phyloP scores from a whole-genome alignment of 2,329 filamentous ascomycete species.

The Ophiostoma ulmi region DNA sequence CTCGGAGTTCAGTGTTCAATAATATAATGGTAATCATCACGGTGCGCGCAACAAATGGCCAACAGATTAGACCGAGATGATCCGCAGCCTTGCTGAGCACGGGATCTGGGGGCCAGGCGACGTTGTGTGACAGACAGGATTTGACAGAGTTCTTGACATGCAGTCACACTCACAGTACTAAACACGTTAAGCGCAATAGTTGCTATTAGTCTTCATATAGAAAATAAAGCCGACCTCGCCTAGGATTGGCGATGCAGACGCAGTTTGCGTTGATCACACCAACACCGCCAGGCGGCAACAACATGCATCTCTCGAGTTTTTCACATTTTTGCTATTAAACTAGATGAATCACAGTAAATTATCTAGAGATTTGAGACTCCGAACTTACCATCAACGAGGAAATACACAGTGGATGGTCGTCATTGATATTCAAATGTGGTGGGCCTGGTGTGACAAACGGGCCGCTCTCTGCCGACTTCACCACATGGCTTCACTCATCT shows the following conservation, averaged over 20 bases:
- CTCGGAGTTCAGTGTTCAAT: not conserved
- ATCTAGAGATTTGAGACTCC: not conserved
- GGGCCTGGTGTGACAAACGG: slow-evolving; percentile 21
- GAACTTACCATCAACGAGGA: not conserved
- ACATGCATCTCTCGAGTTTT: not conserved
- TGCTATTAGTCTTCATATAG: too few relatives aligned
- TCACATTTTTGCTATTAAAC: not conserved
- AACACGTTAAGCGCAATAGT: not conserved
- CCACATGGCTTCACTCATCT: slow-evolving; percentile 11
- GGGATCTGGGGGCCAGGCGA: slow-evolving; percentile 9
- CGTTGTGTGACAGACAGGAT: not conserved
- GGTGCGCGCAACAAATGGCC: not conserved
- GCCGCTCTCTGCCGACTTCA: slow-evolving; percentile 17
- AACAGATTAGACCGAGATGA: not conserved
- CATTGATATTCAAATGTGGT: not conserved
- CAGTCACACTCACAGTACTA: not conserved
- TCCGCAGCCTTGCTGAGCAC: slow-evolving; percentile 4
- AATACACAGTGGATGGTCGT: not conserved
- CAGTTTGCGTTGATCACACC: slow-evolving; percentile 12
- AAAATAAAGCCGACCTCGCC: not conserved
- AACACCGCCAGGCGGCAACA: not conserved
- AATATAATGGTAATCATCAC: not conserved
- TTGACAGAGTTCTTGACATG: not conserved
- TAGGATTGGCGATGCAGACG: not conserved
- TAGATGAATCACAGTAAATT: not conserved